Evolutionary conservation across 2,329 filamentous ascomycete genomes (phyloP).

Genomic region (Sporothrix variecibatus): DNA sequence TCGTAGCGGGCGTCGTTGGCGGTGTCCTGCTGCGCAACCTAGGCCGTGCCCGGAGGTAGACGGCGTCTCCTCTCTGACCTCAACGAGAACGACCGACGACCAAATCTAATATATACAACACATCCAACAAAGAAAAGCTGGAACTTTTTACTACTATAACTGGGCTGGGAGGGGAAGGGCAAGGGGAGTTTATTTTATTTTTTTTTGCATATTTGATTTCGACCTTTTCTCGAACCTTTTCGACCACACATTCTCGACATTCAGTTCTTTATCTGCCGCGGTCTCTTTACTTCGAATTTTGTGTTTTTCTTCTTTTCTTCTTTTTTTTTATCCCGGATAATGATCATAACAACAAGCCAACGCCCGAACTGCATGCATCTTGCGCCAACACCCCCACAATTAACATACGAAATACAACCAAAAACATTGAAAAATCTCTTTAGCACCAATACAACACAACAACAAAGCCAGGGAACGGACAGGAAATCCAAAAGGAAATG

Average conservation of each 20-base stretch:
- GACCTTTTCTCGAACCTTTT: background rate
- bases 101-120: background rate
- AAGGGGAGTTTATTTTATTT: conserved; percentile 20
- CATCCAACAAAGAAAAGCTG: conserved; percentile 12
- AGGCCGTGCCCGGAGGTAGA: conserved; percentile 57
- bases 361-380: conserved; percentile 12
- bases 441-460: background rate
- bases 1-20: conserved; percentile 90
- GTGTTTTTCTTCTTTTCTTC: conserved; percentile 3
- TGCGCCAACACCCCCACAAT: background rate
- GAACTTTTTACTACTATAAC: conserved; percentile 17
- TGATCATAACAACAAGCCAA: conserved; percentile 18
- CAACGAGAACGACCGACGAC: background rate
- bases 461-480: conserved; percentile 20
- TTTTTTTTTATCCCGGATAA: conserved; percentile 11
- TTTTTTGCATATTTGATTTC: conserved; percentile 17
- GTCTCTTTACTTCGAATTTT: background rate
- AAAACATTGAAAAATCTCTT: conserved; percentile 1
- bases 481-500: background rate
- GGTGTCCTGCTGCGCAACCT: conserved; percentile 80
- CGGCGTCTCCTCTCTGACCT: background rate
- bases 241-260: background rate
- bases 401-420: background rate
- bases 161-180: conserved; percentile 9
- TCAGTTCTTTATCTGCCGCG: background rate